Percentiles rank a stretch among this genome's conserved stretches.
Evolutionary conservation across 352 stramenopile genomes (phyloP).

Genomic region (Phytophthora pluvialis): DNA sequence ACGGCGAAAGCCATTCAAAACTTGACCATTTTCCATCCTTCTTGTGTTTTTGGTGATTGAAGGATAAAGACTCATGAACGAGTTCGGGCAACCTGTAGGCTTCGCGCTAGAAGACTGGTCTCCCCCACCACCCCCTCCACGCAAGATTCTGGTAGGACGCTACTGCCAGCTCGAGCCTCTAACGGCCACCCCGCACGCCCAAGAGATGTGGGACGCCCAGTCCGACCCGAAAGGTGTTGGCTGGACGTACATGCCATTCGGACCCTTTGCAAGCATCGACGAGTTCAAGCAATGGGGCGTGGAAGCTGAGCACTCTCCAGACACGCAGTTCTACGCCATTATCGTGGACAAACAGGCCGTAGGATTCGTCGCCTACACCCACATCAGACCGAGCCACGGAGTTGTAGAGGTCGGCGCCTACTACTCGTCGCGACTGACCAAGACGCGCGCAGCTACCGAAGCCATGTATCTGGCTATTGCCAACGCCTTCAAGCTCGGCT

Average conservation of each 20-base stretch:
- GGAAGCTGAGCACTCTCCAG: constrained; percentile 1
- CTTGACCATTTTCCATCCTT: no score
- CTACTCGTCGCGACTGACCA: constrained; percentile 13
- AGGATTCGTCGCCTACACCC: constrained; percentile 25
- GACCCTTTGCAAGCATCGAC: constrained; percentile 13
- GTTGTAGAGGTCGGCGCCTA: constrained; percentile 24
- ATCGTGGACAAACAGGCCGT: constrained; percentile 11
- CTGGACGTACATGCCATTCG: constrained; percentile 31
- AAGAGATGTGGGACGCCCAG: constrained; percentile 23
- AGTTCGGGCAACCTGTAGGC: constrained; percentile 20
- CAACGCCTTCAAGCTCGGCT: constrained; percentile 29
- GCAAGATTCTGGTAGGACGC: constrained; percentile 8
- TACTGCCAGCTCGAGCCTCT: constrained; percentile 34
- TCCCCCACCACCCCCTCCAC: constrained; percentile 4
- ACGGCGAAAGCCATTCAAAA: no score
- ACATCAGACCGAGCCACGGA: constrained; percentile 16
- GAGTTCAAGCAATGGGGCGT: constrained; percentile 20
- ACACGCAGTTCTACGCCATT: constrained; percentile 24
- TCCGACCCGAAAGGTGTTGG: constrained; percentile 7
- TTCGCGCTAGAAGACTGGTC: constrained; percentile 15
- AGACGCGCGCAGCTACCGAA: constrained; percentile 21
- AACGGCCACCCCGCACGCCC: constrained; percentile 9
- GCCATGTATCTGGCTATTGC: constrained; percentile 13
- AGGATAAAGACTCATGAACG: no score
- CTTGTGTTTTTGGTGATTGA: no score